Base-by-base conservation (phyloP, 768 basidiomycete species). In the Trametes villosa region DNA sequence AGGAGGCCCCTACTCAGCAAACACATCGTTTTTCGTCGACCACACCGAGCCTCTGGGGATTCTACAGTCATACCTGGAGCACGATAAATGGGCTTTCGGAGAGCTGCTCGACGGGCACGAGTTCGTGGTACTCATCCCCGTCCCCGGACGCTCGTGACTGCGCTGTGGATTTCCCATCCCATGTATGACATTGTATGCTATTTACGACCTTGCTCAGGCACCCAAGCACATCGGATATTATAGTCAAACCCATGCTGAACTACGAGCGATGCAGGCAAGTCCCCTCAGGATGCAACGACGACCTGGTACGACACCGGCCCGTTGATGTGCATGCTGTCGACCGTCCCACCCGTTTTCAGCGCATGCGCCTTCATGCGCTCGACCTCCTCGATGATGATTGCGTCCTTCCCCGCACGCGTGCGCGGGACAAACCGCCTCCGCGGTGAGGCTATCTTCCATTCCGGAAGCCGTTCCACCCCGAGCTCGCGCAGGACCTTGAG, bases 1-100 rank as follows among this genome's bases (percentile, higher is more conserved):
- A 11, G 70, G 68, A 8, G 66, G 65, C 13, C 49, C 74, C 17
- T 76, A 70, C 1, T 65, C 60, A 20, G 63, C 66, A 1, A 62
- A 62, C 59, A 77, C 77, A 0, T 33, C 67, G 9, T 76, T 76
- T 56, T 73, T 62, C 55, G 65, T 77, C n/a, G 71, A 74, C 41
- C 76, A 78, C 51, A 36, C 13, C 0, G 75, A 74, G 40, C 74
- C 74, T 0, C 52, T 68, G 38, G 61, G 50, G 4, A 71, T 67
- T 7, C 61, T 76, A 27, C 47, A 61, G 17, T 30, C 48, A 0
- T 75, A 67, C 63, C 58, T 67, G 33, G 48, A 38, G 9, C n/a
- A 22, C 11, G 52, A 61, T 6, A 44, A 48, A 0, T 76, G 75
- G 74, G 15, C 13, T 22, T 59, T 75, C 20, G 72, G 75, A 1